Base-by-base conservation (phyloP, 1,139 yeast species). In the Pichia sp. region DNA sequence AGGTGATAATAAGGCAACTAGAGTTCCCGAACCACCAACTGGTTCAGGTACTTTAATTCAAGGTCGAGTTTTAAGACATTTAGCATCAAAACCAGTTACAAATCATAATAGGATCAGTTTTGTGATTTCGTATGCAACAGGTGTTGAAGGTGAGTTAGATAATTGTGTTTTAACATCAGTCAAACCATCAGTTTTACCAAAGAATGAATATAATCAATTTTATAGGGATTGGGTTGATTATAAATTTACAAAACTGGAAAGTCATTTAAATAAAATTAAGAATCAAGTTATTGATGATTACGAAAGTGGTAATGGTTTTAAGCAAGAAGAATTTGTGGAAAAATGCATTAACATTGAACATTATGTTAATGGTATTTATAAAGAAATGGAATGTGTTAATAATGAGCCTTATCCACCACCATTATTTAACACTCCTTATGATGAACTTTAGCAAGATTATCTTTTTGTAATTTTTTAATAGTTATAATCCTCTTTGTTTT, bases 1-100 rank as follows among this genome's bases (percentile, higher is more conserved):
- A 25, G 70, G 69, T 25, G 55, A 59, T 45, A 66, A 63, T 39
- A 52, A 53, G 23, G 53, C 63, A 34, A 48, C 60, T 39, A 53
- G 60, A 30, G 64, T 65, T 34, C 64, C 64, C 9, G 68, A 63
- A 39, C 70, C 70, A 24, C 62, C 61, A 40, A 49, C 57, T 29
- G 70, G 70, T 7, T 61, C 60, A 42, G 68, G 66, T 16, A 57
- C 68, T n/a, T 45, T 66, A 30, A 55, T 66, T 37, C 69, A 66
- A 53, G 70, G 69, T 16, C 55, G 67, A 51, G 66, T 66, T 10
- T 51, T 66, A 33, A 60, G 59, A 49, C 70, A 66, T 49, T 60
- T 66, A 28, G 70, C 69, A 3, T 58, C 63, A 24, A 65, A 64
- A 43, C 69, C 69, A 11, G 52, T 64, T 32, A 60, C 64, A 28